Percentiles rank a stretch among this genome's conserved stretches.
These are phyloP conservation scores for Aphanocladium album DNA, from an alignment of 2,329 filamentous ascomycete species.

Conservation along the genomic window DNA sequence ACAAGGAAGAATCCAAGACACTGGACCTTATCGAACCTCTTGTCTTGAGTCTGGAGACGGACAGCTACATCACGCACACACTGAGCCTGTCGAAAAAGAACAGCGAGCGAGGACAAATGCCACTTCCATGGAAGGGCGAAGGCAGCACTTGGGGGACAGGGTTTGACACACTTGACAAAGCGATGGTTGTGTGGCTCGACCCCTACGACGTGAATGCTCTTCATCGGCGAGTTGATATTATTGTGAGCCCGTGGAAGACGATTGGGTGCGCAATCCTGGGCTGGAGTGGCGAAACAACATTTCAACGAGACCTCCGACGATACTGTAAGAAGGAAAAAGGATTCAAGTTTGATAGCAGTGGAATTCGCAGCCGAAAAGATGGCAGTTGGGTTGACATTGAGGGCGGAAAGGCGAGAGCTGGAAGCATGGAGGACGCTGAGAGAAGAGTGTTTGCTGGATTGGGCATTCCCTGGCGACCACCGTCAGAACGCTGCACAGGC, in stretches of 20 bases:
- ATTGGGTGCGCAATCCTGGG: constrained; percentile 82
- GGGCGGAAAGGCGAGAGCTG: constrained; percentile 47
- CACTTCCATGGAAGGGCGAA: constrained; percentile 48
- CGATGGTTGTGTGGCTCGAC: constrained; percentile 82
- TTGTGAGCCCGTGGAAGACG: constrained; percentile 82
- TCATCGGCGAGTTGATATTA: constrained; percentile 87
- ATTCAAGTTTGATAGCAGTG: constrained; percentile 90
- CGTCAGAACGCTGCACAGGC: constrained; percentile 64
- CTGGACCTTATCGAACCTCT: constrained; percentile 66
- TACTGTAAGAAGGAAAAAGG: constrained; percentile 68
- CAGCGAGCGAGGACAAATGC: constrained; percentile 64
- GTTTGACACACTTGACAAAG: constrained; percentile 89
- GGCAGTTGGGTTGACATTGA: constrained; percentile 69
- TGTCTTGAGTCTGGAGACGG: constrained; percentile 63
- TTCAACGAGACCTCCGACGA: constrained; percentile 76
- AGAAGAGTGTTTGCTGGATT: constrained; percentile 73
- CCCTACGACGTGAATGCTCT: constrained; percentile 26
- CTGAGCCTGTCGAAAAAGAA: constrained; percentile 65
- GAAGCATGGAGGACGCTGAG: constrained; percentile 69
- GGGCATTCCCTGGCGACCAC: constrained; percentile 61
- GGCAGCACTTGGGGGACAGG: constrained; percentile 42
- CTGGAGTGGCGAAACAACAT: constrained; percentile 86
- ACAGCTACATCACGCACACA: constrained; percentile 74
- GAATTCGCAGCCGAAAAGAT: constrained; percentile 62
- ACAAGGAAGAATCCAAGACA: constrained; percentile 66